Evolutionary conservation across 148 eudicot genomes (phyloP).

Genomic region (Fagopyrum tataricum): DNA sequence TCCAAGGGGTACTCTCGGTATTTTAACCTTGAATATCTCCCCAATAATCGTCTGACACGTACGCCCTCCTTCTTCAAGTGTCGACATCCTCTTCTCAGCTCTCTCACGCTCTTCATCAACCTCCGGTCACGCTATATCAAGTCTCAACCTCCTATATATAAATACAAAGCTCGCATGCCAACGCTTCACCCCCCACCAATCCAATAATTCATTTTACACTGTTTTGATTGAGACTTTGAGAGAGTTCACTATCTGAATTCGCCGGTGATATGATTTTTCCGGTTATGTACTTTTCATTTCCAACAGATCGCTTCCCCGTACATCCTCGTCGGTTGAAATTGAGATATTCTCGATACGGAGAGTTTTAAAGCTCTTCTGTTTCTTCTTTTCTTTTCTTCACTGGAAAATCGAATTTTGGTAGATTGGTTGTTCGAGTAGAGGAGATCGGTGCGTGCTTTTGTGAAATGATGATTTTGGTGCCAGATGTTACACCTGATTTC

Average conservation of each 20-base stretch:
- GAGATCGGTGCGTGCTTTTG: conserved; percentile 6
- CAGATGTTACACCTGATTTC: not conserved
- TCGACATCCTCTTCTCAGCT: conserved; percentile 8
- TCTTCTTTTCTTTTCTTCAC: not conserved
- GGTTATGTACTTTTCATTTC: not conserved
- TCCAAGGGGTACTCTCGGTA: not conserved
- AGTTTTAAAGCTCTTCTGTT: conserved; percentile 16
- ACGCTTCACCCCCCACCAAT: not conserved
- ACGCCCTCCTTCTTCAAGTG: not conserved
- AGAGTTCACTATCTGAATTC: not conserved
- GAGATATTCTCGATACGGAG: conserved; percentile 6
- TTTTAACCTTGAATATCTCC: not conserved
- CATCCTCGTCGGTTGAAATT: conserved; percentile 25
- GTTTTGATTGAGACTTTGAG: not conserved
- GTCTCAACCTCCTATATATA: not conserved
- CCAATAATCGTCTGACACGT: not conserved
- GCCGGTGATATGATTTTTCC: conserved; percentile 7
- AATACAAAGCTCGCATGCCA: not conserved
- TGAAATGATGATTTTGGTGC: not conserved
- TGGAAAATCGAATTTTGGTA: conserved; percentile 3
- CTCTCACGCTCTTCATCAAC: conserved; percentile 6
- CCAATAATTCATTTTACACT: conserved; percentile 3
- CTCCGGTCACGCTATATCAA: conserved; percentile 4
- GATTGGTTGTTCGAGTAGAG: conserved; percentile 1
- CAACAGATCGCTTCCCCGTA: conserved; percentile 22